Evolutionary conservation across 164 flowering plant genomes (phyloP).

Genomic region (Nymphaea colorata): DNA sequence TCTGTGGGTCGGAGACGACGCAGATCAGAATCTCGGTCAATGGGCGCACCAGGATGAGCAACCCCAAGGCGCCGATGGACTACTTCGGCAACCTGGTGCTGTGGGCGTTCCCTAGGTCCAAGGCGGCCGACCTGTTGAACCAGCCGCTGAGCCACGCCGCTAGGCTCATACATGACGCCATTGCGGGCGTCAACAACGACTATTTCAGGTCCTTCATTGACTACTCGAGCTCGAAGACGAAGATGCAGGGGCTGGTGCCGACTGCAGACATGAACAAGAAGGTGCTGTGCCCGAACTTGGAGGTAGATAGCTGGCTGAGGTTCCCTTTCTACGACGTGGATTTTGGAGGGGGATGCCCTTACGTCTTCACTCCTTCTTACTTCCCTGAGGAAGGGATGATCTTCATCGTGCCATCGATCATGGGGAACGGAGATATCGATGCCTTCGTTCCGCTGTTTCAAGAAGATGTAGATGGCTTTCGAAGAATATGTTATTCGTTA

Average conservation of each 20-base stretch:
- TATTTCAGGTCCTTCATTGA: conserved; percentile 3
- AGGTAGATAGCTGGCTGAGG: conserved; percentile 8
- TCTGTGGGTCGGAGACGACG: conserved; percentile 9
- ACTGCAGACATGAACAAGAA: not conserved
- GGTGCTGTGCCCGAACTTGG: conserved; percentile 1
- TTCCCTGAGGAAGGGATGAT: conserved; percentile 3
- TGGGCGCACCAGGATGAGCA: conserved; percentile 9
- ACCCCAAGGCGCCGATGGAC: not conserved
- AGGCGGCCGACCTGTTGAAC: not conserved
- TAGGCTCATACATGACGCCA: not conserved
- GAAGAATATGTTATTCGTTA: not conserved
- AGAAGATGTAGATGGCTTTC: not conserved
- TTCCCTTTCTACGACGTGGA: conserved; percentile 6
- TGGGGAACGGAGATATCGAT: conserved; percentile 1
- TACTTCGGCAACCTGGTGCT: conserved; percentile 9
- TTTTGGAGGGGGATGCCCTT: conserved; percentile 7
- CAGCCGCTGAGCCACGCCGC: not conserved
- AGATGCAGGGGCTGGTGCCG: not conserved
- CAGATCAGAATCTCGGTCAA: conserved; percentile 15
- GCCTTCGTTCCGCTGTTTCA: conserved; percentile 1
- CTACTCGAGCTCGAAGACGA: not conserved
- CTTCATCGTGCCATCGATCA: not conserved
- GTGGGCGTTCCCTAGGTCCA: conserved; percentile 3
- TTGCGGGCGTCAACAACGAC: not conserved
- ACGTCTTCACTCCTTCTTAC: not conserved